Base-by-base conservation (phyloP, 768 basidiomycete genomes). In the Filobasidium wieringae region DNA sequence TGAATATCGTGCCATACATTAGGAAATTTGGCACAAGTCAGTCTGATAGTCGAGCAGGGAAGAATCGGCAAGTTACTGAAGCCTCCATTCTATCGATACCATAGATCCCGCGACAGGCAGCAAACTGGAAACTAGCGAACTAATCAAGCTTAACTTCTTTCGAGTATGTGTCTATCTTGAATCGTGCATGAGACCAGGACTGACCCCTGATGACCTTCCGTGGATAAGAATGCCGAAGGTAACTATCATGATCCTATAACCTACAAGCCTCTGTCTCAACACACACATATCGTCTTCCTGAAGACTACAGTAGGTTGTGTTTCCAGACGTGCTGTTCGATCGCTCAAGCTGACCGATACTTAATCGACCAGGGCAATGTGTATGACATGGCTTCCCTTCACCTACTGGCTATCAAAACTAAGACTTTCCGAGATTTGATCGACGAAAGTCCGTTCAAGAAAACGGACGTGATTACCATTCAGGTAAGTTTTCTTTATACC, bases 181-280 rank as follows among this genome's bases (percentile, higher is more conserved):
- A 87, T 68, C 90, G 89, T 67, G 82, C 84, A 0, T 14, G 33
- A 27, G n/a, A n/a, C n/a, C n/a, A n/a, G n/a, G n/a, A n/a, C n/a
- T n/a, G n/a, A n/a, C 8, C n/a, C 17, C 5, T 36, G 19, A 22
- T 53, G 33, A 53, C 32, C 3, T 39, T 39, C 6, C 36, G 15
- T 27, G 7, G 17, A 22, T 17, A 80, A 88, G 61, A 92, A 92
- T 72, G 77, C 86, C 2, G 82, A 88, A 26, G 86, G 86, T 36
- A 86, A 90, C 72, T 81, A 88, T 12, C 85, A 95, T 71, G 95
- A 99, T 72, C 95, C 95, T 0, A 90, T 99, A 41, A 89, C 90
- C 2, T 99, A 93, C 81, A 97, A 96, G 72, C 86, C 88, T 1
- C 95, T 99, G 79, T 91, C 80, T 69, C 86, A 93, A 62, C 93